These are phyloP conservation scores for Candida oleophila DNA, from an alignment of 805 yeast genomes.

Conservation along the genomic window DNA sequence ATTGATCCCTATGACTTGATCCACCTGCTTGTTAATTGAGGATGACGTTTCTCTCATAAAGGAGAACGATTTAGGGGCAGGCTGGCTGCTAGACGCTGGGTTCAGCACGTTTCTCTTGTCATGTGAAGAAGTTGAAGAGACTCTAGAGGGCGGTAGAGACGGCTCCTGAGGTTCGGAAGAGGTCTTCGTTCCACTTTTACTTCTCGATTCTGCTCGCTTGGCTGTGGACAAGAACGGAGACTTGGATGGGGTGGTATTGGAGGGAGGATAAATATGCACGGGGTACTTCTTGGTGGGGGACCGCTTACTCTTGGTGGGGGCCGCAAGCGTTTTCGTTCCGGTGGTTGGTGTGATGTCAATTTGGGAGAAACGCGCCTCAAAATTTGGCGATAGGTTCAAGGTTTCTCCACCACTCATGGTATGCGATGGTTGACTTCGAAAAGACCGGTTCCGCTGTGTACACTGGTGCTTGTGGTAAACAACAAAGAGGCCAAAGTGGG, in stretches of 20 bases:
- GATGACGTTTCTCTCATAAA: slow-evolving; percentile 43
- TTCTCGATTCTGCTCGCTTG: slow-evolving; percentile 19
- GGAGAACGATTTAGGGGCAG: slow-evolving; percentile 17
- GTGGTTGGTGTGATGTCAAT: slow-evolving; percentile 21
- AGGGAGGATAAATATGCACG: slow-evolving; percentile 15
- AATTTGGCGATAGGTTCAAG: slow-evolving; percentile 18
- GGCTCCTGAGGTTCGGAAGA: not conserved
- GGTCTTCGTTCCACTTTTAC: not conserved
- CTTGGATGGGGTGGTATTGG: slow-evolving; percentile 3
- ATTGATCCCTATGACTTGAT: not conserved
- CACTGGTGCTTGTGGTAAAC: not conserved
- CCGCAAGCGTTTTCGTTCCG: not conserved
- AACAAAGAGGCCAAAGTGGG: not conserved
- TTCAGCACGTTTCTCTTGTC: not conserved
- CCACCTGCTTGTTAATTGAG: slow-evolving; percentile 25
- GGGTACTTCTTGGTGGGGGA: slow-evolving; percentile 20
- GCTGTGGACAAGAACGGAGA: slow-evolving; percentile 16
- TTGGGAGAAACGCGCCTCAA: slow-evolving; percentile 31
- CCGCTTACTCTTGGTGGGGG: not conserved
- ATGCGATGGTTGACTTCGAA: not conserved
- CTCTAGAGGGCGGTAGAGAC: not conserved
- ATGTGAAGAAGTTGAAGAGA: not conserved
- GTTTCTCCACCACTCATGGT: not conserved
- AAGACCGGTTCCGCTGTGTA: not conserved
- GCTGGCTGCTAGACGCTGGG: not conserved